Evolutionary conservation across 2,329 filamentous ascomycete species (phyloP).

Genomic region (Elsinoe batatas): DNA sequence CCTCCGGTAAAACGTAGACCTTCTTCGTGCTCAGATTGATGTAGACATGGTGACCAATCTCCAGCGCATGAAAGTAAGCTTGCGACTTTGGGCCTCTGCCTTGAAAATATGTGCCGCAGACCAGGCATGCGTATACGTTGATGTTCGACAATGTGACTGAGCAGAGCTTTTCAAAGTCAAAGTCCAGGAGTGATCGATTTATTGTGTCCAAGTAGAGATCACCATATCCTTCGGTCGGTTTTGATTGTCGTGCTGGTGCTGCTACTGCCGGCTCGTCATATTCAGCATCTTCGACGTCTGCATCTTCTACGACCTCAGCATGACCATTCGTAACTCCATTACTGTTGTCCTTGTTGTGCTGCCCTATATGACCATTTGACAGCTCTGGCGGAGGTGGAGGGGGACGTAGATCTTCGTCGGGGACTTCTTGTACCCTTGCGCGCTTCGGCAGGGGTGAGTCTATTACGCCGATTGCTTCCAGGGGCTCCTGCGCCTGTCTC

Average conservation of each 20-base stretch:
- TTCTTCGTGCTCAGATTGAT: conserved; percentile 94
- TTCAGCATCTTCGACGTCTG: conserved; percentile 27
- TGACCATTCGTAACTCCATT: conserved; percentile 28
- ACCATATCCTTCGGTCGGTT: conserved; percentile 77
- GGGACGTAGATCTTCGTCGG: conserved; percentile 24
- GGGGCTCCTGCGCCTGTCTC: conserved; percentile 36
- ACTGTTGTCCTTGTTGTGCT: background rate
- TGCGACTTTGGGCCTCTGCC: conserved; percentile 88
- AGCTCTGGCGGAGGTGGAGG: conserved; percentile 18
- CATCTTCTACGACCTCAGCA: conserved; percentile 28
- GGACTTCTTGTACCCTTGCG: conserved; percentile 35
- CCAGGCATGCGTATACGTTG: conserved; percentile 94
- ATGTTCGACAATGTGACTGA: conserved; percentile 94
- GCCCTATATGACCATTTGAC: conserved; percentile 19
- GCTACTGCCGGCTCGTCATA: conserved; percentile 25
- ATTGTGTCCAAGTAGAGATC: conserved; percentile 98
- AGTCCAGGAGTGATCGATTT: conserved; percentile 83
- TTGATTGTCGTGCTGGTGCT: conserved; percentile 57
- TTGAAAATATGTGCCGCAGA: conserved; percentile 97
- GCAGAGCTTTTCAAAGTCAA: conserved; percentile 98
- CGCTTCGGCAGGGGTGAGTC: conserved; percentile 42
- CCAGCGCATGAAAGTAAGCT: conserved; percentile 94
- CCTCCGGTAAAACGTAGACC: conserved; percentile 87
- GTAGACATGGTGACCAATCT: conserved; percentile 92
- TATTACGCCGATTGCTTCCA: conserved; percentile 32